Base-by-base conservation (phyloP, 2,329 filamentous ascomycete genomes). In the Ascochyta viciae-villosae region DNA sequence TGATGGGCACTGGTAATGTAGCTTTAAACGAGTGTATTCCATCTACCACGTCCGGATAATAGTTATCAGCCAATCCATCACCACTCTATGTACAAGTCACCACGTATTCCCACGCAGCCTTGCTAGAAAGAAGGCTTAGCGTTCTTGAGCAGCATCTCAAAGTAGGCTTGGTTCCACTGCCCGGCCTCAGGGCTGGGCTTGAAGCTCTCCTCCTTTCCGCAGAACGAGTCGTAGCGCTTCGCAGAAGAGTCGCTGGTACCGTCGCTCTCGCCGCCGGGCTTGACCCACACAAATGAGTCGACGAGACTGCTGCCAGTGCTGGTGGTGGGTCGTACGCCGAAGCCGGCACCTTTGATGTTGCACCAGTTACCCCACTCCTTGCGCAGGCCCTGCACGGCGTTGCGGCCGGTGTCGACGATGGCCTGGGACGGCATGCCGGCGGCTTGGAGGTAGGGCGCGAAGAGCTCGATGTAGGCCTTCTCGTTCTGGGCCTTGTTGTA, bases 281-380 rank as follows among this genome's bases (percentile, higher is more conserved):
- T 90, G 65, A 89, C 78, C 87, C 87, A 90, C 56, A 89, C 87
- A 61, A 89, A 88, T 27, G 87, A 83, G 72, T 90, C 88, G 22
- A 82, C 79, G 23, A 87, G 76, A 1, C 76, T 68, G 57, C 84
- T 80, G 15, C 85, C 85, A 4, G 87, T 90, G 70, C 82, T 78
- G 24, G 83, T 77, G 0, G 84, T 84, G 1, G 87, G 86, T 10
- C 85, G 82, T 15, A 77, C 76, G 62, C 87, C 87, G 63, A 89
- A 89, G 12, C 87, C 87, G 47, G 86, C 84, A 39, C 83, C 85
- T 54, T 80, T 83, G 64, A 88, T 79, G 71, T 88, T 89, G 79
- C 87, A 89, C 87, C 87, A 89, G 48, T 56, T 26, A 19, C 86
- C 86, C 85, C 86, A 88, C 48, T 76, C 76, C 57, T 77, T 74